phyloP scores from a whole-genome alignment of 1,284 basidiomycete genomes.

The Ceratobasidium sp. region DNA sequence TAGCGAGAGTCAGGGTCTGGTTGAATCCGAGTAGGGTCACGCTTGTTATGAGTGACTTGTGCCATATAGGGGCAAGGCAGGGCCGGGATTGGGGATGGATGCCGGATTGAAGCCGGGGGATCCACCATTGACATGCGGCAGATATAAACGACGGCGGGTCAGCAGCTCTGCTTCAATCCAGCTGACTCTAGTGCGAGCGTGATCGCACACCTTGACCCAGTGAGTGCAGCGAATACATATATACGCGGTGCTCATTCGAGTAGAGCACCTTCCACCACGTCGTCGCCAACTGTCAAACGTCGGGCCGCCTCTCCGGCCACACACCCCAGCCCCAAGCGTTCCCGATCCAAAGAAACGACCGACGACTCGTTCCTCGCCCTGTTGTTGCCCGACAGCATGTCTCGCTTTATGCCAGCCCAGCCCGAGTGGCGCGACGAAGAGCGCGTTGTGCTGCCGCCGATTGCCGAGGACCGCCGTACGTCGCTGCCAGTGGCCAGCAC shows the following conservation, averaged over 20 bases:
- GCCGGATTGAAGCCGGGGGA: neutral
- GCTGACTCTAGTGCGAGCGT: too few species aligned
- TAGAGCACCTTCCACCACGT: constrained; percentile 26
- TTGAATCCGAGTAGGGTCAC: neutral
- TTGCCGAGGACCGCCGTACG: constrained; percentile 21
- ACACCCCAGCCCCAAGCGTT: constrained; percentile 28
- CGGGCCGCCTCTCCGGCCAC: constrained; percentile 27
- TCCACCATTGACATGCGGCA: neutral
- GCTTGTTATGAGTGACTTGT: neutral
- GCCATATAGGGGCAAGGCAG: neutral
- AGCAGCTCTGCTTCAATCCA: neutral
- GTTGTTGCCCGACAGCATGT: constrained; percentile 16
- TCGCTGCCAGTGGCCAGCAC: constrained; percentile 23
- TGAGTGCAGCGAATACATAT: too few species aligned
- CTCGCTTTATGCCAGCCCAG: constrained; percentile 15
- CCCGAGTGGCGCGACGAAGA: constrained; percentile 28
- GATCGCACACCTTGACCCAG: too few species aligned
- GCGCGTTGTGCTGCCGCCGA: constrained; percentile 39
- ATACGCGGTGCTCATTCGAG: too few species aligned
- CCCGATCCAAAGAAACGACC: constrained; percentile 16
- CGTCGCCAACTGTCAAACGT: constrained; percentile 26
- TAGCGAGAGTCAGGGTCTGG: neutral
- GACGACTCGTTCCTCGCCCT: constrained; percentile 36
- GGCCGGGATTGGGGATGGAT: constrained; percentile 32
- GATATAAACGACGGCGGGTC: neutral